phyloP scores from a whole-genome alignment of 2,329 filamentous ascomycete genomes.

The Talaromyces piceae region DNA sequence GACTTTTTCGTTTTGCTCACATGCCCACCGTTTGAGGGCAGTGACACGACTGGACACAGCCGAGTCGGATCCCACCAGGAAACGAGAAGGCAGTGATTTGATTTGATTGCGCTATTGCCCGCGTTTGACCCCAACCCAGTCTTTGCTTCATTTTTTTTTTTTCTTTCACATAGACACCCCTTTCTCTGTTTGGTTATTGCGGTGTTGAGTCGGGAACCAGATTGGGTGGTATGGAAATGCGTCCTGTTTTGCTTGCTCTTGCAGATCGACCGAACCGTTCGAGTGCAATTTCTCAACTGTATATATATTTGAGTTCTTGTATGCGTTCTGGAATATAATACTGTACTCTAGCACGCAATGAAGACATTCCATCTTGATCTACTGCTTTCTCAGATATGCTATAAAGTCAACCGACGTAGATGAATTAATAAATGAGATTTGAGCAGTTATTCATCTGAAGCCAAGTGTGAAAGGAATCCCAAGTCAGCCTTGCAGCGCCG shows the following conservation, averaged over 20 bases:
- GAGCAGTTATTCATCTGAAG: no score
- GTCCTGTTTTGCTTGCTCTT: background rate
- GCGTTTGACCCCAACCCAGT: background rate
- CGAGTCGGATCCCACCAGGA: background rate
- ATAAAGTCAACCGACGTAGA: no score
- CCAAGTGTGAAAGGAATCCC: background rate
- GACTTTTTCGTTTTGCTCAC: background rate
- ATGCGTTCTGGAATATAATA: conserved; percentile 2
- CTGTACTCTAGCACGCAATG: conserved; percentile 2
- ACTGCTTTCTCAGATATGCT: background rate
- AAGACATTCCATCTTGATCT: background rate
- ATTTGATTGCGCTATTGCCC: background rate
- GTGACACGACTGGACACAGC: no score
- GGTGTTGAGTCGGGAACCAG: background rate
- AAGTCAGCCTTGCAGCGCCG: background rate
- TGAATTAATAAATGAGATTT: no score
- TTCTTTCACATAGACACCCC: no score
- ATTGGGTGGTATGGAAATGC: background rate
- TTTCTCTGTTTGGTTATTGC: background rate
- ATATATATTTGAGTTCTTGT: conserved; percentile 1
- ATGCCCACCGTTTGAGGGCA: no score
- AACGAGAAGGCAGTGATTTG: background rate
- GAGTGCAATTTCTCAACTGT: conserved; percentile 1
- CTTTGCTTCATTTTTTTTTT: background rate
- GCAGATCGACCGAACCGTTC: background rate